These are phyloP conservation scores for Colletotrichum higginsianum DNA, from an alignment of 2,329 filamentous ascomycete species.

Conservation along the genomic window DNA sequence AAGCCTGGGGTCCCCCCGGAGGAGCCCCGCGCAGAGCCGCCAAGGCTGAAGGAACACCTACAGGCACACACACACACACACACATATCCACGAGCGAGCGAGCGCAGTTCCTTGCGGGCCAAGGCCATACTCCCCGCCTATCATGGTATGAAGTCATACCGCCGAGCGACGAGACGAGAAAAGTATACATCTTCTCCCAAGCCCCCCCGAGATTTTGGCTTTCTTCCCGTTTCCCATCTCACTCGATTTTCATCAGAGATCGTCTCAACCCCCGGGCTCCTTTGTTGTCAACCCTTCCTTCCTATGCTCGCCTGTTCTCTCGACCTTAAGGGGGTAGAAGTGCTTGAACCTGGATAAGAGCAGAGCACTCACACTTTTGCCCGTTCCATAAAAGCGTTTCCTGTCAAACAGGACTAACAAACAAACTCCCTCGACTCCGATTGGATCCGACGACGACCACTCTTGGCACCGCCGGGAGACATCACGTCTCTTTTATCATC, in stretches of 20 bases:
- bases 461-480: constrained; percentile 26
- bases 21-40: constrained; percentile 41
- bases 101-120: too few species aligned
- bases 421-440: constrained; percentile 2
- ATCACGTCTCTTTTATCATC: not conserved
- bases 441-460: constrained; percentile 12
- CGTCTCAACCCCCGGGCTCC: constrained; percentile 3
- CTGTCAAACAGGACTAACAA: constrained; percentile 7
- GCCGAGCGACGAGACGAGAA: constrained; percentile 25
- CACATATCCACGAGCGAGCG: not conserved
- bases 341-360: constrained; percentile 42
- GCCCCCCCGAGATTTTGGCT: constrained; percentile 20
- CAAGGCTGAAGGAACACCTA: constrained; percentile 40
- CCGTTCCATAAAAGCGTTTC: constrained; percentile 26
- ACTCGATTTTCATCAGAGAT: constrained; percentile 29
- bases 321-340: constrained; percentile 40
- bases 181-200: constrained; percentile 41
- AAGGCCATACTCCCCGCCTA: constrained; percentile 15
- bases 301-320: constrained; percentile 40
- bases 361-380: constrained; percentile 41
- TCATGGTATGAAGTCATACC: constrained; percentile 43
- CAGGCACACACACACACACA: too few species aligned
- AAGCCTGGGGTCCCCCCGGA: constrained; percentile 10
- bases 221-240: constrained; percentile 21
- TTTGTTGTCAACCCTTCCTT: constrained; percentile 14